These are phyloP conservation scores for Eucalyptus pauciflora DNA, from an alignment of 345 rosid genomes.

Conservation along the genomic window DNA sequence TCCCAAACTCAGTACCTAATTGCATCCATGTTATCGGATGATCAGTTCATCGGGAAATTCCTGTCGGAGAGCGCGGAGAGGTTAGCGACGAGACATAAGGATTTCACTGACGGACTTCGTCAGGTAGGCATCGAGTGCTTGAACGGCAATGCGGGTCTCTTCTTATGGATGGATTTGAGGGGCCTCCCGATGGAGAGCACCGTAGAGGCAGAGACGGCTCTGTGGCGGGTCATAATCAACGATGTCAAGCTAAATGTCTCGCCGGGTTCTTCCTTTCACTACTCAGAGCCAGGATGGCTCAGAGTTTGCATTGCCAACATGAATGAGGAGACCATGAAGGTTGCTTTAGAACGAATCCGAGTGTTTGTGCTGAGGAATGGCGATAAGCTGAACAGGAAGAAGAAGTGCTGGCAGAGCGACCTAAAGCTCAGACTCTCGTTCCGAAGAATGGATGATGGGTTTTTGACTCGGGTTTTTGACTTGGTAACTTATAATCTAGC, in stretches of 20 bases:
- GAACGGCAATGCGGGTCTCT: constrained; percentile 65
- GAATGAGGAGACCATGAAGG: constrained; percentile 64
- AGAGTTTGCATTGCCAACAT: constrained; percentile 93
- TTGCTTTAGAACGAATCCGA: constrained; percentile 64
- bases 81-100: constrained; percentile 33
- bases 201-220: constrained; percentile 35
- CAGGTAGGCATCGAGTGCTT: constrained; percentile 51
- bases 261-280: constrained; percentile 82
- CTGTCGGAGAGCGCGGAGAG: constrained; percentile 36
- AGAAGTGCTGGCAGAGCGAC: no score
- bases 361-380: constrained; percentile 19
- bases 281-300: constrained; percentile 87
- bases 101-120: constrained; percentile 42
- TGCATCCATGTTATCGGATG: constrained; percentile 66
- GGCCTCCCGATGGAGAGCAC: constrained; percentile 41
- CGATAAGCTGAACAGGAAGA: constrained; percentile 11
- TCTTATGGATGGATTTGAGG: constrained; percentile 78
- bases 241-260: constrained; percentile 86
- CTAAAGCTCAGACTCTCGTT: no score
- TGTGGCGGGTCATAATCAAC: constrained; percentile 66
- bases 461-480: no score
- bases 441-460: no score
- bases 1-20: constrained; percentile 82
- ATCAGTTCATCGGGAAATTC: constrained; percentile 45
- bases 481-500: no score